Percentiles rank a stretch among this genome's conserved stretches.
Conservation (phyloP, 1,284 basidiomycete species). For the Cutaneotrichosporon sp. region DNA sequence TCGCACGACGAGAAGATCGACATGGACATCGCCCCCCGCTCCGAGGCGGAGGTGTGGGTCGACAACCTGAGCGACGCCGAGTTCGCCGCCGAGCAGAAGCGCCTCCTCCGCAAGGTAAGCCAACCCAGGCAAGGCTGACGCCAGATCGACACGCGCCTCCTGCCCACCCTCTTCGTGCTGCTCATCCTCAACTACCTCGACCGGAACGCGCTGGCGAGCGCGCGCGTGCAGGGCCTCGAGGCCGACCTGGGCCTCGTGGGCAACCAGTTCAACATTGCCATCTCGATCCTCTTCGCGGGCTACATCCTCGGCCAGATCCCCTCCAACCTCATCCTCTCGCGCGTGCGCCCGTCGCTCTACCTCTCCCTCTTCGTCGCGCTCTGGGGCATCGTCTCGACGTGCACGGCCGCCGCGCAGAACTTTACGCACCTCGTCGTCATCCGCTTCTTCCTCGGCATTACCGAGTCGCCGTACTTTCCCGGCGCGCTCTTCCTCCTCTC, state of each 20-base stretch:
- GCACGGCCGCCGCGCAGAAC: conserved; percentile 17
- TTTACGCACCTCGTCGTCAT: conserved; percentile 19
- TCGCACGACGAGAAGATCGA: conserved; percentile 1
- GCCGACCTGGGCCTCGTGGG: conserved; percentile 39
- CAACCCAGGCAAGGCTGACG: no score
- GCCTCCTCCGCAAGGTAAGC: conserved; percentile 1
- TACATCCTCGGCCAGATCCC: conserved; percentile 39
- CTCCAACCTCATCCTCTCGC: conserved; percentile 30
- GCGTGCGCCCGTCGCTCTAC: conserved; percentile 18
- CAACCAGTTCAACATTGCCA: conserved; percentile 38
- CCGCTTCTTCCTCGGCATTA: conserved; percentile 39
- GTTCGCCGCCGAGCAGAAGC: not conserved
- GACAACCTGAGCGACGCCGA: not conserved
- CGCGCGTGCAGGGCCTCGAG: conserved; percentile 23
- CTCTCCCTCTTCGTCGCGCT: conserved; percentile 24
- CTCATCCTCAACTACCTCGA: conserved; percentile 48
- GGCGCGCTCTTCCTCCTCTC: conserved; percentile 28
- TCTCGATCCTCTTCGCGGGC: conserved; percentile 49
- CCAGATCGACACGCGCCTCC: conserved; percentile 28
- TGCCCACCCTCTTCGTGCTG: conserved; percentile 34
- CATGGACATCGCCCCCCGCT: not conserved
- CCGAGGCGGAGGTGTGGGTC: not conserved
- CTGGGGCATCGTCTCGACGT: conserved; percentile 18
- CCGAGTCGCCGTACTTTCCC: conserved; percentile 40
- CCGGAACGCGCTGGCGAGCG: conserved; percentile 41